These are phyloP conservation scores for Eucalyptus dawsonii DNA, from an alignment of 345 rosid species.

Conservation along the genomic window DNA sequence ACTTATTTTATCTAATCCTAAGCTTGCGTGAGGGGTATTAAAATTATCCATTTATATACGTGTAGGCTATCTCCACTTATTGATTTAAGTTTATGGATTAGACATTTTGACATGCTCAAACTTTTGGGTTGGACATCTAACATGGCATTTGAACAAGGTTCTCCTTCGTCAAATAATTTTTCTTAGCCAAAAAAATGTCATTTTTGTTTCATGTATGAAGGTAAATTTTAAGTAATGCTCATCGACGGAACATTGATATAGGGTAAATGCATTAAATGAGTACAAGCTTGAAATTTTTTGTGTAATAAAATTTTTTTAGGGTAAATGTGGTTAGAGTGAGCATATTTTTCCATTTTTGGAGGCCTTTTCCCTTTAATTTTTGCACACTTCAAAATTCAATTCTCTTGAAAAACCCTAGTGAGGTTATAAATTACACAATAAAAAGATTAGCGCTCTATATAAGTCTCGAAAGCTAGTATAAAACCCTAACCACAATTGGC, in stretches of 20 bases:
- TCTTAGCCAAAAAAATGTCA: no score
- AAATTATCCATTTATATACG: not conserved
- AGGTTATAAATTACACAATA: rapidly evolving
- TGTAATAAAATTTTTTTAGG: no score
- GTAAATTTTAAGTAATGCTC: no score
- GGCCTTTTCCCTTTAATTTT: not conserved
- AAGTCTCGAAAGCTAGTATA: not conserved
- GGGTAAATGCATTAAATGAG: no score
- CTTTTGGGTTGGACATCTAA: not conserved
- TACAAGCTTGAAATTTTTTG: no score
- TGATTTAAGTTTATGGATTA: not conserved
- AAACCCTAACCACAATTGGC: not conserved
- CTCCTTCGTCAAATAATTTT: rapidly evolving
- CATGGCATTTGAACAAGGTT: rapidly evolving
- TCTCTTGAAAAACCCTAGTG: not conserved
- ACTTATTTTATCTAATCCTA: not conserved
- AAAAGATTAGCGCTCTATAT: not conserved
- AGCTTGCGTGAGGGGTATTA: not conserved
- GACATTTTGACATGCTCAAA: not conserved
- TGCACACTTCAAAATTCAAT: not conserved
- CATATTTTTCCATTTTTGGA: no score
- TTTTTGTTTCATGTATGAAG: no score
- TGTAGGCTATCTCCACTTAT: not conserved
- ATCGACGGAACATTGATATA: rapidly evolving
- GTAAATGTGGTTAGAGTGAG: no score